Evolutionary conservation across 208 protist genomes (phyloP).

Genomic region (Trypanosoma brucei): DNA sequence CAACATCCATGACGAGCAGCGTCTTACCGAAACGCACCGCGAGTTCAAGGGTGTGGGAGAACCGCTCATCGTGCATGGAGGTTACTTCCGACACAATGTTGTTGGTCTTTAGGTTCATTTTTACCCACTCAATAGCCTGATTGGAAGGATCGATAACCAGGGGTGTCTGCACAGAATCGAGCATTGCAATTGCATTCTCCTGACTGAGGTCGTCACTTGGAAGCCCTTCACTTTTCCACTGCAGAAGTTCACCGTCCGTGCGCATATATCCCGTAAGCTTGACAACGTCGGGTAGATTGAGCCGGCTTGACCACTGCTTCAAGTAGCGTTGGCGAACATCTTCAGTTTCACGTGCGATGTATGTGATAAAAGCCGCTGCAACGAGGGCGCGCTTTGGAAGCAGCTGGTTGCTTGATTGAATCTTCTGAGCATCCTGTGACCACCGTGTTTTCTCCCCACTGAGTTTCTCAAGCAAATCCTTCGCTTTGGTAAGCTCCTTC

Average conservation of each 20-base stretch:
- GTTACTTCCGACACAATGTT: constrained; percentile 80
- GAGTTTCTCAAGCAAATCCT: constrained; percentile 93
- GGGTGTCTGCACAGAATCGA: constrained; percentile 82
- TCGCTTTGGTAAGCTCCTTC: constrained; percentile 84
- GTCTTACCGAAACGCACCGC: constrained; percentile 98
- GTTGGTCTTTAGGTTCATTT: constrained; percentile 65
- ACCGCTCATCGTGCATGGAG: constrained; percentile 91
- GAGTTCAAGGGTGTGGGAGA: constrained; percentile 94
- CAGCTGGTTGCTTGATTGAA: constrained; percentile 53
- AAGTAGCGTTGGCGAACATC: constrained; percentile 68
- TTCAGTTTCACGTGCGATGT: constrained; percentile 85
- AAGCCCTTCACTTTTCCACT: constrained; percentile 94
- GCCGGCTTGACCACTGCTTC: constrained; percentile 72
- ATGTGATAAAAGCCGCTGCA: constrained; percentile 90
- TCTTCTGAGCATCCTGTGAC: constrained; percentile 69
- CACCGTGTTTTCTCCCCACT: constrained; percentile 94
- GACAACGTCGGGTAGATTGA: constrained; percentile 36
- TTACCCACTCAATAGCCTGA: constrained; percentile 92
- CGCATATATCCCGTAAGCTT: constrained; percentile 86
- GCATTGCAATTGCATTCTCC: constrained; percentile 96
- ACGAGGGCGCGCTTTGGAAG: constrained; percentile 88
- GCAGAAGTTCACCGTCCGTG: constrained; percentile 91
- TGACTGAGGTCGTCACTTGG: constrained; percentile 92
- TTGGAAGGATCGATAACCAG: constrained; percentile 96
- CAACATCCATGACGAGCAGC: constrained; percentile 94